A percentile compares a stretch with the other conserved stretches of the same genome.
Conservation (phyloP, 1,139 yeast genomes). For the Hemisphaericaspora lyxosophila region DNA sequence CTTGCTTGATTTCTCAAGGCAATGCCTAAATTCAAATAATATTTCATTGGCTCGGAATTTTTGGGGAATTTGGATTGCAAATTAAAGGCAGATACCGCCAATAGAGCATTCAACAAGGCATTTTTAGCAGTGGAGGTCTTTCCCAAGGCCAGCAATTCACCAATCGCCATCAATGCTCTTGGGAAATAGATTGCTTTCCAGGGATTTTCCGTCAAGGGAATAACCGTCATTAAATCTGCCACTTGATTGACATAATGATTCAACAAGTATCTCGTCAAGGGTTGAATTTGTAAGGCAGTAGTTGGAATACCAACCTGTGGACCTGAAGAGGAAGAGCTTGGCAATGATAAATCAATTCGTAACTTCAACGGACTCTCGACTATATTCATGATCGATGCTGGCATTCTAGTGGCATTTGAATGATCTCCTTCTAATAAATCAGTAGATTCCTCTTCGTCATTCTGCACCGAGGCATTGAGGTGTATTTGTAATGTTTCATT, state of each 20-base stretch:
- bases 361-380: slow-evolving; percentile 42
- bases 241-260: slow-evolving; percentile 77
- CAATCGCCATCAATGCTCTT: slow-evolving; percentile 75
- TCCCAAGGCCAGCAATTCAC: slow-evolving; percentile 76
- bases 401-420: slow-evolving; percentile 38
- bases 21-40: slow-evolving; percentile 69
- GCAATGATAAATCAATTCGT: slow-evolving; percentile 38
- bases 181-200: slow-evolving; percentile 88
- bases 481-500: slow-evolving; percentile 47
- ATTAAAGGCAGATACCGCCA: slow-evolving; percentile 83
- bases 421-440: slow-evolving; percentile 41
- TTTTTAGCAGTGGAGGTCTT: slow-evolving; percentile 73
- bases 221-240: slow-evolving; percentile 86
- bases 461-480: slow-evolving; percentile 37
- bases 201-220: slow-evolving; percentile 77
- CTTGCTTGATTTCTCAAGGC: slow-evolving; percentile 75
- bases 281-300: slow-evolving; percentile 62
- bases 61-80: slow-evolving; percentile 68
- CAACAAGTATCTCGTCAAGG: slow-evolving; percentile 65
- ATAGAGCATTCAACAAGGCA: slow-evolving; percentile 72
- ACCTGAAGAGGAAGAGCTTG: slow-evolving; percentile 16
- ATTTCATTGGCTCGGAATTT: slow-evolving; percentile 63
- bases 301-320: slow-evolving; percentile 51
- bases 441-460: slow-evolving; percentile 31
- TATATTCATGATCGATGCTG: slow-evolving; percentile 47